Evolutionary conservation across 108 stramenopile genomes (phyloP).

Genomic region (Chaetoceros tenuissimus): DNA sequence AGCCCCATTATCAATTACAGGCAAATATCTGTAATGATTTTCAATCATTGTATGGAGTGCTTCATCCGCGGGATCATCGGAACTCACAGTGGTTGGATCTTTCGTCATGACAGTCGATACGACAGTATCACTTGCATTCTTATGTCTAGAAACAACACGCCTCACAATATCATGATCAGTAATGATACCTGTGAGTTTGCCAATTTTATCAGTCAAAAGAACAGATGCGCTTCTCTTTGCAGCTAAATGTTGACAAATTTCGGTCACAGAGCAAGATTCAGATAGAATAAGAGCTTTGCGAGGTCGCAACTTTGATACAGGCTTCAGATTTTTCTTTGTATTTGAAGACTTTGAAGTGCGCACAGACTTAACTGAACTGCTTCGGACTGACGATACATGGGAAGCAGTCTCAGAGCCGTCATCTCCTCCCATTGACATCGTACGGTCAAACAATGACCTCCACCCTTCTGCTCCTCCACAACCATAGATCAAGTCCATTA

Average conservation of each 20-base stretch:
- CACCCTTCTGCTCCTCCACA: constrained; percentile 82
- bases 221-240: constrained; percentile 60
- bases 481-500: constrained; percentile 89
- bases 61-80: constrained; percentile 81
- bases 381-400: constrained; percentile 14
- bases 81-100: constrained; percentile 80
- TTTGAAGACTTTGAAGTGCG: constrained; percentile 1
- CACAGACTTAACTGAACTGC: constrained; percentile 11
- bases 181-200: constrained; percentile 69
- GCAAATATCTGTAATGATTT: constrained; percentile 88
- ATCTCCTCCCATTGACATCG: constrained; percentile 59
- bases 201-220: constrained; percentile 42
- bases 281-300: constrained; percentile 44
- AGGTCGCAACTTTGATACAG: constrained; percentile 70
- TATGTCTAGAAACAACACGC: constrained; percentile 63
- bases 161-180: constrained; percentile 77
- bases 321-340: constrained; percentile 12
- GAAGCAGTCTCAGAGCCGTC: constrained; percentile 12
- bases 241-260: constrained; percentile 48
- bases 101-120: constrained; percentile 78
- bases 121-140: constrained; percentile 43
- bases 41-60: constrained; percentile 92
- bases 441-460: constrained; percentile 68
- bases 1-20: constrained; percentile 78
- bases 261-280: constrained; percentile 28